phyloP scores from a whole-genome alignment of 148 eudicot genomes.

The Rhododendron griersonianum region DNA sequence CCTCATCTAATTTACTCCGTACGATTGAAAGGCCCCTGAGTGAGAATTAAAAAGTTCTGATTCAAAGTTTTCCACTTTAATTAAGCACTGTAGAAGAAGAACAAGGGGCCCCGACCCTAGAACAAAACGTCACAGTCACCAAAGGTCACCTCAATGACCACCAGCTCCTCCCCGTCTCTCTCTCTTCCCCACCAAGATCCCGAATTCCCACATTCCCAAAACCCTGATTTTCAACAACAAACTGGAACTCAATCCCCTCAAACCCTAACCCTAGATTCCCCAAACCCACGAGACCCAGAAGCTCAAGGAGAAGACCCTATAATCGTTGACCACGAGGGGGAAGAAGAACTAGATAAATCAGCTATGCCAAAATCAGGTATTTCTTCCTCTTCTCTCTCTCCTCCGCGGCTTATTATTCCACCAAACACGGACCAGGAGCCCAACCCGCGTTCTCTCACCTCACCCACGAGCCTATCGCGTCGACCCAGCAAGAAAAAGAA shows the following conservation, averaged over 20 bases:
- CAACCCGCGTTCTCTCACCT: not conserved
- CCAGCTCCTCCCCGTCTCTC: not conserved
- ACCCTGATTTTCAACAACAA: not conserved
- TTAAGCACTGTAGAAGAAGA: not conserved
- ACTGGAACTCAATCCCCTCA: conserved; percentile 5
- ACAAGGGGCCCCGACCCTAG: not conserved
- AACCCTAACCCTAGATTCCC: conserved; percentile 14
- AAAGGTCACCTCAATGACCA: conserved; percentile 4
- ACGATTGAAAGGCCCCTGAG: not conserved
- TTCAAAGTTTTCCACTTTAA: not conserved
- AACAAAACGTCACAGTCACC: not conserved
- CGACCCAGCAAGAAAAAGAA: conserved; percentile 37
- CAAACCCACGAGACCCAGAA: not conserved
- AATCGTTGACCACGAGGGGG: not conserved
- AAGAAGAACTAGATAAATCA: not conserved
- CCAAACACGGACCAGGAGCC: not conserved
- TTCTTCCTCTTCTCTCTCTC: conserved; percentile 3
- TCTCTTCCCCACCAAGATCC: conserved; percentile 8
- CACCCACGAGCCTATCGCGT: conserved; percentile 10
- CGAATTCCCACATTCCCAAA: not conserved
- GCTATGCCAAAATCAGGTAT: not conserved
- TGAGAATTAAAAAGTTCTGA: not conserved
- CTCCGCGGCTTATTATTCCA: not conserved
- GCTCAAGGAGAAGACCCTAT: not conserved
- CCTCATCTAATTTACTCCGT: no score